These are phyloP conservation scores for Solanum ahanhuiri DNA, from an alignment of 257 asterid species.

Conservation along the genomic window DNA sequence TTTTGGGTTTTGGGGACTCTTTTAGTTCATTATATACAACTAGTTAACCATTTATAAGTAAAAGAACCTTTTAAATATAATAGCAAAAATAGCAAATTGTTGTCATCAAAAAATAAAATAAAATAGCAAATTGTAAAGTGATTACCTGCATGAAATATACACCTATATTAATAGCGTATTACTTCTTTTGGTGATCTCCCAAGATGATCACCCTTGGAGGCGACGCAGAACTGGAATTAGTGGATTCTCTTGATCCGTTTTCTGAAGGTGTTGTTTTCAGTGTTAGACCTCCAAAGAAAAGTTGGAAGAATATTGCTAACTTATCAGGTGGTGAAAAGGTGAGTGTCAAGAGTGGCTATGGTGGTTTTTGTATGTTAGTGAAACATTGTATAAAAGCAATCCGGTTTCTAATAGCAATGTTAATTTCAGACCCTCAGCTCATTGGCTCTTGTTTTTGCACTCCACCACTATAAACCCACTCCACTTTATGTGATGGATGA, in stretches of 20 bases:
- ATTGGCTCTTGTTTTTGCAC: constrained; percentile 92
- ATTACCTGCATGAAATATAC: not conserved
- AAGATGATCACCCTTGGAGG: constrained; percentile 99
- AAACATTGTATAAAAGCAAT: not conserved
- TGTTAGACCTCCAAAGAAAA: constrained; percentile 96
- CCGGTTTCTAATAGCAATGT: not conserved
- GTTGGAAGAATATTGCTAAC: constrained; percentile 98
- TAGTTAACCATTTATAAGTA: not conserved
- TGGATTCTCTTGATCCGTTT: constrained; percentile 95
- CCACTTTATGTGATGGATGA: constrained; percentile 63
- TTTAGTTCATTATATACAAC: not conserved
- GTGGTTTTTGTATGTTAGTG: not conserved
- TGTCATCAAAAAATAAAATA: not conserved
- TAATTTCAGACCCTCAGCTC: constrained; percentile 86
- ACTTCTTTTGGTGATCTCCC: not conserved
- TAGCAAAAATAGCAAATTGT: not conserved
- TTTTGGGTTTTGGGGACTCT: not conserved
- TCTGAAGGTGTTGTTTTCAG: constrained; percentile 99
- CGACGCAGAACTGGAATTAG: constrained; percentile 92
- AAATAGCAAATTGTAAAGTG: not conserved
- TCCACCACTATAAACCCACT: constrained; percentile 97
- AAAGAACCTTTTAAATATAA: not conserved
- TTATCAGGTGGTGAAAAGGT: constrained; percentile 99
- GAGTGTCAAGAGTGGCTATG: not conserved
- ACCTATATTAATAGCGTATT: not conserved